These are phyloP conservation scores for Xerocomus amazonicus DNA, from an alignment of 1,284 basidiomycete species.

Conservation along the genomic window DNA sequence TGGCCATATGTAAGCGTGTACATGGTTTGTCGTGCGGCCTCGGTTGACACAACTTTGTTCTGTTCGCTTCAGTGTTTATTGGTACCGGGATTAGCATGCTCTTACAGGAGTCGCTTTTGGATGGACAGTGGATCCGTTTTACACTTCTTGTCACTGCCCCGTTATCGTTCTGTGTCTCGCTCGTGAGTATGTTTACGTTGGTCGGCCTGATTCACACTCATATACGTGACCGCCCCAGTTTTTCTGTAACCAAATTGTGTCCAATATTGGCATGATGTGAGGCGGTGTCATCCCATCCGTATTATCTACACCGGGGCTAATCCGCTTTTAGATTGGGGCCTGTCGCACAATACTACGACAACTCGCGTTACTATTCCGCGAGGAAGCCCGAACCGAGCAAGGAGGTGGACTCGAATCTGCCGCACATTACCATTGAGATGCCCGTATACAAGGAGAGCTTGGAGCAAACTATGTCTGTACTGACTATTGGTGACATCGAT, in stretches of 20 bases:
- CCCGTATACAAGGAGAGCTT: constrained; percentile 80
- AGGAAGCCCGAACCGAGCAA: constrained; percentile 54
- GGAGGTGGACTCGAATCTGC: constrained; percentile 55
- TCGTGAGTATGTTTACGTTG: constrained; percentile 45
- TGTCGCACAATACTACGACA: constrained; percentile 72
- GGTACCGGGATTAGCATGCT: constrained; percentile 53
- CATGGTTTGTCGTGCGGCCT: neutral
- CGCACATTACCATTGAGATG: constrained; percentile 74
- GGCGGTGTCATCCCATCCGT: constrained; percentile 1
- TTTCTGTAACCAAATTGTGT: constrained; percentile 60
- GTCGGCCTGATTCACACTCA: neutral
- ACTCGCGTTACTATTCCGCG: constrained; percentile 70
- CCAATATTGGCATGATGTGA: constrained; percentile 57
- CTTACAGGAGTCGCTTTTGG: constrained; percentile 64
- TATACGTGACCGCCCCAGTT: constrained; percentile 48
- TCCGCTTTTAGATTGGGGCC: constrained; percentile 53
- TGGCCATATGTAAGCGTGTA: constrained; percentile 53
- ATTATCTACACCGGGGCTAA: neutral
- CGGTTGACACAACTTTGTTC: constrained; percentile 3
- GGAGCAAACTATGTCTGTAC: constrained; percentile 63
- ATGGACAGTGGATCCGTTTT: constrained; percentile 61
- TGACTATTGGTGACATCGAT: neutral
- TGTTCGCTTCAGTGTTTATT: constrained; percentile 50
- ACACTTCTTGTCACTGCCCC: constrained; percentile 61
- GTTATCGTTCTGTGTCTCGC: constrained; percentile 70